A percentile compares a stretch with the other conserved stretches of the same genome.
These are phyloP conservation scores for Pestalotiopsis sp. DNA, from an alignment of 2,329 filamentous ascomycete genomes.

Conservation along the genomic window DNA sequence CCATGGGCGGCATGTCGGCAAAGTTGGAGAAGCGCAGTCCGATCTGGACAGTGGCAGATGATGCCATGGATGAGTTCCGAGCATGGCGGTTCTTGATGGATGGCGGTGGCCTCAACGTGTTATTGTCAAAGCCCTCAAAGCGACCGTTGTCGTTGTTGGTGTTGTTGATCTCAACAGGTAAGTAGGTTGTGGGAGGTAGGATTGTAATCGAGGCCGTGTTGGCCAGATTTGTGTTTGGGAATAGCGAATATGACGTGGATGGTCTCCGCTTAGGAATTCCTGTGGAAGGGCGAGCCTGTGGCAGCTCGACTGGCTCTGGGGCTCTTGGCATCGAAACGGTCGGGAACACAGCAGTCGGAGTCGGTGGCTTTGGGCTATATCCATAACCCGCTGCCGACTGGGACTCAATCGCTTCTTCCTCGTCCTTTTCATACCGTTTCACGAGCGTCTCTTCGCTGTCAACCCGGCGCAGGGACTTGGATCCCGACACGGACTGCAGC, in stretches of 20 bases:
- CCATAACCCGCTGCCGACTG: not conserved
- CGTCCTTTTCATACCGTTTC: conserved; percentile 31
- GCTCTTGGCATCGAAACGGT: conserved; percentile 23
- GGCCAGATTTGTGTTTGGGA: conserved; percentile 34
- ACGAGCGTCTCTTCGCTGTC: conserved; percentile 38
- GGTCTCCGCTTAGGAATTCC: conserved; percentile 25
- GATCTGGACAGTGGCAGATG: conserved; percentile 72
- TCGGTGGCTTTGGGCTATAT: conserved; percentile 34
- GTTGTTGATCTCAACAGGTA: conserved; percentile 24
- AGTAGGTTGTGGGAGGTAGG: conserved; percentile 52
- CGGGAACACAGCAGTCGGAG: conserved; percentile 34
- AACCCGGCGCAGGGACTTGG: conserved; percentile 31
- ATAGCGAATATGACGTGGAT: conserved; percentile 40
- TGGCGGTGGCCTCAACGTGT: conserved; percentile 45
- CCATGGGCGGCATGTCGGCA: conserved; percentile 47
- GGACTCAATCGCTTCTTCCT: conserved; percentile 29
- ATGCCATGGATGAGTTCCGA: conserved; percentile 64
- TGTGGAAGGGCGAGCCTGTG: conserved; percentile 22
- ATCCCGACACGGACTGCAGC: conserved; percentile 34
- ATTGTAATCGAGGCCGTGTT: conserved; percentile 38
- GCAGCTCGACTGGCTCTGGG: conserved; percentile 34
- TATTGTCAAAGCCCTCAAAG: conserved; percentile 21
- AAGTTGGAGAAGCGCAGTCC: conserved; percentile 68
- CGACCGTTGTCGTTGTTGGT: conserved; percentile 17
- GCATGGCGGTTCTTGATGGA: conserved; percentile 50